phyloP scores from a whole-genome alignment of 805 yeast species.

The Kluyveromyces siamensis region DNA sequence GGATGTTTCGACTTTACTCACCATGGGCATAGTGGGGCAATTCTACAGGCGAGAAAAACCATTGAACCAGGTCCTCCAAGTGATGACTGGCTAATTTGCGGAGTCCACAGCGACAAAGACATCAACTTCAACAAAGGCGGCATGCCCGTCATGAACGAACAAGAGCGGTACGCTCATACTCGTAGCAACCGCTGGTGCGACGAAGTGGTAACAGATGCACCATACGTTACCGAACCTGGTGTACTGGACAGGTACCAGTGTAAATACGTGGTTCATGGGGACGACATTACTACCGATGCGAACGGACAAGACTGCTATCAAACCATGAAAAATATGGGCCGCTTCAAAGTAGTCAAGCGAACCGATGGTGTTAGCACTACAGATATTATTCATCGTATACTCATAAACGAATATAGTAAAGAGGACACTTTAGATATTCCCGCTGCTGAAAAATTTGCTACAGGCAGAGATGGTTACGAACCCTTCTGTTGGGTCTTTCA shows the following conservation, averaged over 20 bases:
- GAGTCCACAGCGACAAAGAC: slow-evolving; percentile 89
- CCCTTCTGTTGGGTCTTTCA: slow-evolving; percentile 50
- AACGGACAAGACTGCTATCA: slow-evolving; percentile 91
- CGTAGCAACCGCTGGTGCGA: slow-evolving; percentile 88
- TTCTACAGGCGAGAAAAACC: slow-evolving; percentile 81
- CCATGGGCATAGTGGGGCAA: slow-evolving; percentile 97
- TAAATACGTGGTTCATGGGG: slow-evolving; percentile 94
- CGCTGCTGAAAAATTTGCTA: slow-evolving; percentile 43
- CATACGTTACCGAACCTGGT: slow-evolving; percentile 77
- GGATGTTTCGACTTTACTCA: slow-evolving; percentile 98
- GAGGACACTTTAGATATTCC: slow-evolving; percentile 8
- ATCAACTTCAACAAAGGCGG: slow-evolving; percentile 84
- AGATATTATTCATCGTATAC: slow-evolving; percentile 84
- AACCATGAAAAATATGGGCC: slow-evolving; percentile 70
- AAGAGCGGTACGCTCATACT: slow-evolving; percentile 77
- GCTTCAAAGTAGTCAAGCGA: slow-evolving; percentile 84
- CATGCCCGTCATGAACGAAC: slow-evolving; percentile 81
- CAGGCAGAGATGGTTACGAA: slow-evolving; percentile 49
- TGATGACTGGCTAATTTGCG: slow-evolving; percentile 28
- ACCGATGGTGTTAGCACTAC: slow-evolving; percentile 94
- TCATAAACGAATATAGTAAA: slow-evolving; percentile 24
- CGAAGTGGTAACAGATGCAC: slow-evolving; percentile 63
- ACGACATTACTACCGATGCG: slow-evolving; percentile 94
- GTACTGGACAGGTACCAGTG: slow-evolving; percentile 72
- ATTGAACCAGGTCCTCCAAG: slow-evolving; percentile 33